Conservation (phyloP, 2,329 filamentous ascomycete genomes). For the Diplodia sapinea region DNA sequence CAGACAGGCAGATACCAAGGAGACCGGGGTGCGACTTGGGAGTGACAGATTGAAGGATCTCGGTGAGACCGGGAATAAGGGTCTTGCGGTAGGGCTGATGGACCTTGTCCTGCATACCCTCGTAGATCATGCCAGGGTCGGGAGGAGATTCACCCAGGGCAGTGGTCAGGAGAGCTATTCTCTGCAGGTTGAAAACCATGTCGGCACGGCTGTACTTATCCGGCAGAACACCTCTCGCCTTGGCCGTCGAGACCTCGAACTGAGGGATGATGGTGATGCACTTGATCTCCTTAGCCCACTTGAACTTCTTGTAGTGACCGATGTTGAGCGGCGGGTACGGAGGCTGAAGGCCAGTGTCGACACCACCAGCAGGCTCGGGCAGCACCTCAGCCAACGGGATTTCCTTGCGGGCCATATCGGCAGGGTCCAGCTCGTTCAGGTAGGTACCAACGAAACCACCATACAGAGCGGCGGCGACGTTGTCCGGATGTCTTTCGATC, state of each 20-base stretch:
- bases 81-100: conserved; percentile 95
- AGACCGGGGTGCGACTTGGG: conserved; percentile 85
- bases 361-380: conserved; percentile 84
- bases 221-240: conserved; percentile 85
- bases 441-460: conserved; percentile 98
- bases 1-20: conserved; percentile 91
- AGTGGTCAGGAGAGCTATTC: conserved; percentile 87
- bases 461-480: conserved; percentile 88
- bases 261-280: conserved; percentile 94
- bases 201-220: conserved; percentile 78
- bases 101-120: conserved; percentile 98
- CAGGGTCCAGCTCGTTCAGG: conserved; percentile 86
- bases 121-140: conserved; percentile 90
- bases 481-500: conserved; percentile 68
- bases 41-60: conserved; percentile 90
- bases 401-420: conserved; percentile 87
- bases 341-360: conserved; percentile 85
- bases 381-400: conserved; percentile 94
- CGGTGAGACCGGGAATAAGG: conserved; percentile 87
- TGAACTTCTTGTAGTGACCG: conserved; percentile 94
- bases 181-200: conserved; percentile 94
- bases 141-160: conserved; percentile 89
- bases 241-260: conserved; percentile 94
- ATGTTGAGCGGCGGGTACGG: conserved; percentile 91
- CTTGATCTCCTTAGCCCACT: conserved; percentile 94